Base-by-base conservation (phyloP, 441 rosid genomes). In the Syzygium syzygioides region DNA sequence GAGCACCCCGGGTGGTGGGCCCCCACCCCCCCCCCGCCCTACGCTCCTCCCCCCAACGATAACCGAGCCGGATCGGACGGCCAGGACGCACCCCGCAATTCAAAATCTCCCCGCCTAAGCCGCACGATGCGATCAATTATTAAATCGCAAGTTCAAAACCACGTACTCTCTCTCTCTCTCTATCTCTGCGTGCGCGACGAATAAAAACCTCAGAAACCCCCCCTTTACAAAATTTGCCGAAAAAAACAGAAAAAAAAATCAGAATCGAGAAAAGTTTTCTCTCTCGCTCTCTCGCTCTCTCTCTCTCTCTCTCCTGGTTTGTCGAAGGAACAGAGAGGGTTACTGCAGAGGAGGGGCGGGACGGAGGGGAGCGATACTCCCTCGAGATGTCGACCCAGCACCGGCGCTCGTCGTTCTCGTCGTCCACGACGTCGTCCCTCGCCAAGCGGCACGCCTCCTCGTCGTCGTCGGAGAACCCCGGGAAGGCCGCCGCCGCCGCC, bases 361-460 rank as follows among this genome's bases (percentile, higher is more conserved):
- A 59, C 25, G 6, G 9, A 5, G 18, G 32, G n/a, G 7, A 66
- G 57, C 48, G 48, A 41, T 45, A 45, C 45, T 45, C 48, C 6
- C 28, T 41, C 50, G 85, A 56, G 88, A 96, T 95, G 98, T 92
- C 98, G 88, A 92, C 91, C 52, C 96, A 93, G 88, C 93, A 89
- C 88, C 96, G 98, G 55, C 96, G 98, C 14, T 88, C 96, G 86
- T 98, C 99, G 26, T 96, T 98, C 88, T 92, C 98, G 18, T 95
- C 98, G 7, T 94, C 96, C 25, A 93, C 95, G 48, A 83, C 88
- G 86, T 96, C 99, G 30, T 95, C 98, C 48, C 89, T 95, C 23
- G 98, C 99, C 3, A 98, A 96, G 87, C 92, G 98, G 66, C 86
- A 89, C 12, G 62, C 95, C 93, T 48, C 89, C 2, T 87, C 95